These are phyloP conservation scores for Tardiomyces blankii DNA, from an alignment of 1,139 yeast genomes.

Conservation along the genomic window DNA sequence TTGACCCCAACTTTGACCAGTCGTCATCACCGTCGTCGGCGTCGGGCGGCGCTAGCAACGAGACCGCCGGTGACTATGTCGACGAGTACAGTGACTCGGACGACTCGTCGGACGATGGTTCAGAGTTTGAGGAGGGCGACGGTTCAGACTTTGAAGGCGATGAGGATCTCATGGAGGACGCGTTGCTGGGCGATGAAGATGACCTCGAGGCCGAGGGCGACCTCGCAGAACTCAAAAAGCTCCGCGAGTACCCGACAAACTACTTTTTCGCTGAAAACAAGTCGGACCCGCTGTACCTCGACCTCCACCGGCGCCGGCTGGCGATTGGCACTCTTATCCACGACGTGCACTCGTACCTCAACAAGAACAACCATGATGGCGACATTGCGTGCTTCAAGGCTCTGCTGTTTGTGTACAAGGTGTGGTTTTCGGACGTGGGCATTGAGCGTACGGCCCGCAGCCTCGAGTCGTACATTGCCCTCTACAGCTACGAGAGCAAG, in stretches of 20 bases:
- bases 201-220: slow-evolving; percentile 30
- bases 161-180: slow-evolving; percentile 32
- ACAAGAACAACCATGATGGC: slow-evolving; percentile 40
- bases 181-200: slow-evolving; percentile 24
- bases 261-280: slow-evolving; percentile 43
- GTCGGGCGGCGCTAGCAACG: slow-evolving; percentile 12
- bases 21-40: too few relatives aligned
- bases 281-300: slow-evolving; percentile 40
- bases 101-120: slow-evolving; percentile 17
- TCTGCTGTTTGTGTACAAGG: slow-evolving; percentile 53
- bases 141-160: slow-evolving; percentile 17
- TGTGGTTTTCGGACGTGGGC: slow-evolving; percentile 82
- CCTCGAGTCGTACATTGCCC: slow-evolving; percentile 36
- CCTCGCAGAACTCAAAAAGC: slow-evolving; percentile 19
- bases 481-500: slow-evolving; percentile 36
- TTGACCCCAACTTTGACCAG: slow-evolving; percentile 45
- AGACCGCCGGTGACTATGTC: slow-evolving; percentile 21
- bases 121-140: slow-evolving; percentile 12
- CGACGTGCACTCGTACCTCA: slow-evolving; percentile 40
- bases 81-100: slow-evolving; percentile 17
- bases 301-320: slow-evolving; percentile 52
- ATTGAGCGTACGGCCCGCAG: slow-evolving; percentile 55
- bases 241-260: slow-evolving; percentile 29
- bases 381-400: slow-evolving; percentile 61
- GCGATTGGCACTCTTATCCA: slow-evolving; percentile 62